Percentiles rank a stretch among this genome's conserved stretches.
These are phyloP conservation scores for Gardenia jasminoides DNA, from an alignment of 257 asterid species.

Conservation along the genomic window DNA sequence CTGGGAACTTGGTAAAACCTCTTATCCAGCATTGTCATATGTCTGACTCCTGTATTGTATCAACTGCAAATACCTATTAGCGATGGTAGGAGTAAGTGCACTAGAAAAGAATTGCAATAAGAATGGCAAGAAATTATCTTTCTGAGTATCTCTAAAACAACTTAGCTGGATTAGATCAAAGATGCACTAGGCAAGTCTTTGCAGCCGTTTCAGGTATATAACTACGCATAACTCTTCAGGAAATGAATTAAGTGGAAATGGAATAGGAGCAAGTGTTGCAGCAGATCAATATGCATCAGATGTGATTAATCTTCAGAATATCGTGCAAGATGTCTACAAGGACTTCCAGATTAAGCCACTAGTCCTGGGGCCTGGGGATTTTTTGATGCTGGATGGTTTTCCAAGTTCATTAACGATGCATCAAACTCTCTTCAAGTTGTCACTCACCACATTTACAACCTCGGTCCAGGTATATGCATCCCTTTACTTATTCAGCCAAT, in stretches of 20 bases:
- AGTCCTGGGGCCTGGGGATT: slow-evolving; percentile 89
- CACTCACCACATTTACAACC: slow-evolving; percentile 89
- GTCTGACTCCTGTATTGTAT: not conserved
- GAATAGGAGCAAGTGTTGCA: slow-evolving; percentile 64
- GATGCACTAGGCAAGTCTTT: not conserved
- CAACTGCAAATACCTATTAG: not conserved
- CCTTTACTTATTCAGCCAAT: not conserved
- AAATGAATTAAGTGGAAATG: slow-evolving; percentile 80
- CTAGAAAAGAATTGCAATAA: not conserved
- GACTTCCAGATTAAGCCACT: slow-evolving; percentile 46
- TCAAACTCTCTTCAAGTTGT: slow-evolving; percentile 55
- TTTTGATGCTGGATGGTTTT: slow-evolving; percentile 62
- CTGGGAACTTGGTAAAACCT: slow-evolving; percentile 86
- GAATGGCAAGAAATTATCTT: not conserved
- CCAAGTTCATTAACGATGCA: slow-evolving; percentile 39
- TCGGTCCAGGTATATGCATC: slow-evolving; percentile 68
- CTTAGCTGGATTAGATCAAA: not conserved
- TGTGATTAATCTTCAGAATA: slow-evolving; percentile 36
- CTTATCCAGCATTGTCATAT: not conserved
- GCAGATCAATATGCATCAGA: slow-evolving; percentile 69
- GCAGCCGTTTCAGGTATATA: too few relatives aligned
- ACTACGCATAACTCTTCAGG: slow-evolving; percentile 37
- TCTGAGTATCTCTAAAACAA: not conserved
- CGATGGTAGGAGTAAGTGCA: too few relatives aligned
- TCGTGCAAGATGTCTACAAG: slow-evolving; percentile 52